Evolutionary conservation across 805 yeast genomes (phyloP), one percentile per base, ranked within the genome.

Genomic region (Pachysolen tannophilus): DNA sequence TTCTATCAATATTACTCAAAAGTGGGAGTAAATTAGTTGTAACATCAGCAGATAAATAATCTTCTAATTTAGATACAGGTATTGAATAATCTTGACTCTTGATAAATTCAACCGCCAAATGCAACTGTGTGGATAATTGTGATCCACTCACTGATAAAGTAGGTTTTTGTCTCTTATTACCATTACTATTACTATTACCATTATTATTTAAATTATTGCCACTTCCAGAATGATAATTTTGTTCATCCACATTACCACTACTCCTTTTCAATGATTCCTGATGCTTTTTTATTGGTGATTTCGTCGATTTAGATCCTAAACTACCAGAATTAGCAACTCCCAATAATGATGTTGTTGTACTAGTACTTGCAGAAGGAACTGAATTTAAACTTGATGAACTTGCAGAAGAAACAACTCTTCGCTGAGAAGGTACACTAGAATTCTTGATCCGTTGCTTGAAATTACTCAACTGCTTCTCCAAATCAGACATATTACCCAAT

Each of bases 21-120:
- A 86, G 66, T 24, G 83, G 82, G 20, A 88, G 56, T 38, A 90
- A 62, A 31, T 82, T 80, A 6, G 63, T 56, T 35, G 73, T 73
- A 11, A 83, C 72, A 34, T 72, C 76, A 19, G 69, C 68, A 18
- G 75, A 75, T 43, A 92, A 59, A 48, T 84, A 80, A 28, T 74
- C 69, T 49, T 78, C 77, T 30, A 90, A 59, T 38, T 80, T 82
- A 19, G 66, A 62, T 5, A 85, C 67, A 5, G 75, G 57, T 1
- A 88, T 78, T 1, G 96, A 86, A 17, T 67, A 57, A 44, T 84
- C 94, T 38, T 75, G 68, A 32, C 61, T 44, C 51, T 86, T 88
- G 41, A 92, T 78, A 53, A 77, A 83, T 53, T 92, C 97, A 14
- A 92, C 92, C 2, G 97, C 97, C 53, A 87, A 74, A 50, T 85